phyloP scores from a whole-genome alignment of 208 protist species.

The Trichomonas tenax region DNA sequence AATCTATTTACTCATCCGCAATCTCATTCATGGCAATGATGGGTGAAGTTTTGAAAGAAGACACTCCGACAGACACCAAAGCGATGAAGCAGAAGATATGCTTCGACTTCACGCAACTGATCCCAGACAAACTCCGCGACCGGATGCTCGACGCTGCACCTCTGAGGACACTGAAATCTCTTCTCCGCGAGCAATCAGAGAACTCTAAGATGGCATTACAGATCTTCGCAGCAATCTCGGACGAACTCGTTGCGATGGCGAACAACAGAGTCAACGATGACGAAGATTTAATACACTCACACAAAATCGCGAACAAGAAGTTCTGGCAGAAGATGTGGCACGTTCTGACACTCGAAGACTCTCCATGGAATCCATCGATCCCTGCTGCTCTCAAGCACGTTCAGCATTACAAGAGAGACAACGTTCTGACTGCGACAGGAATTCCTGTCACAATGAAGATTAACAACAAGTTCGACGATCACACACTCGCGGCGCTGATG shows the following conservation, averaged over 20 bases:
- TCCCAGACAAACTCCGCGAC: background rate
- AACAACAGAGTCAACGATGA: background rate
- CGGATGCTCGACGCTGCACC: background rate
- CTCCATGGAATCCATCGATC: background rate
- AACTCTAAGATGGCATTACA: background rate
- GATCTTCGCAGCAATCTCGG: background rate
- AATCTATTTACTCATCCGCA: background rate
- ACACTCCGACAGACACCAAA: background rate
- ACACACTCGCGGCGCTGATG: background rate
- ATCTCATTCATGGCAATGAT: background rate
- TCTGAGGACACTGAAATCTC: background rate
- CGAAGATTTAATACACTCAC: background rate
- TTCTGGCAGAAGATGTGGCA: background rate
- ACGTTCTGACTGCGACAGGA: background rate
- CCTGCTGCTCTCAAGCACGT: background rate
- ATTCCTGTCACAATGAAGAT: background rate
- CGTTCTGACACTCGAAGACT: background rate
- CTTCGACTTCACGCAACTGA: background rate
- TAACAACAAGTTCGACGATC: background rate
- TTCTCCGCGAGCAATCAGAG: background rate
- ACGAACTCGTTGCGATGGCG: background rate
- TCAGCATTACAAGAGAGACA: background rate
- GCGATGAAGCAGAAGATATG: background rate
- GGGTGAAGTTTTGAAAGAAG: background rate
- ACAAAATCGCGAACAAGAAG: background rate